Conservation (phyloP, 1,284 basidiomycete species). For the Chalciporus sp. region DNA sequence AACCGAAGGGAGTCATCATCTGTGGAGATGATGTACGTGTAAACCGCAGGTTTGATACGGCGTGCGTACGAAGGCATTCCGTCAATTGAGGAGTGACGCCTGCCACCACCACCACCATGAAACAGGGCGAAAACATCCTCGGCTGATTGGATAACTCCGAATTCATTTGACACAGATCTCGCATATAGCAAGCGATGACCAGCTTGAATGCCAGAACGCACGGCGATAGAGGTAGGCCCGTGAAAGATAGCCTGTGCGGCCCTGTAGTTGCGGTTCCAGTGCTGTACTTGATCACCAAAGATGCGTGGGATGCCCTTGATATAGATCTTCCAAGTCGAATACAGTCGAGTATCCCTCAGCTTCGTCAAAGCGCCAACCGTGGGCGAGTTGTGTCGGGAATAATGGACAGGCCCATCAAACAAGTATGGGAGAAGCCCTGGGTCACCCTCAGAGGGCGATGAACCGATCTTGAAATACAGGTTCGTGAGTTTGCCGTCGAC, state of each 20-base stretch:
- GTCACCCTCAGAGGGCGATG: constrained; percentile 40
- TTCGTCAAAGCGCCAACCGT: constrained; percentile 64
- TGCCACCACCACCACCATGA: constrained; percentile 49
- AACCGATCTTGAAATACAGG: constrained; percentile 42
- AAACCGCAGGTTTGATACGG: constrained; percentile 75
- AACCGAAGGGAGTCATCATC: constrained; percentile 75
- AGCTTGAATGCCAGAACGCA: constrained; percentile 68
- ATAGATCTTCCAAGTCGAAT: constrained; percentile 80
- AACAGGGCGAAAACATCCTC: constrained; percentile 55
- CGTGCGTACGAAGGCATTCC: constrained; percentile 37
- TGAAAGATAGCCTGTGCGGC: constrained; percentile 72
- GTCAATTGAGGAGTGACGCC: constrained; percentile 18
- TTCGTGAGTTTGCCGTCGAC: constrained; percentile 3
- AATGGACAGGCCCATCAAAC: constrained; percentile 75
- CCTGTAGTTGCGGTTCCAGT: constrained; percentile 66
- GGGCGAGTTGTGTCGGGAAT: constrained; percentile 68
- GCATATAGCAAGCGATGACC: constrained; percentile 77
- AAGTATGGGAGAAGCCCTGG: constrained; percentile 52
- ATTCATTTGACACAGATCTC: constrained; percentile 60
- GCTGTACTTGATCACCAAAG: constrained; percentile 62
- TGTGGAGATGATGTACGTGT: constrained; percentile 73
- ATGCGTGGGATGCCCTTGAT: constrained; percentile 59
- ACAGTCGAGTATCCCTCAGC: constrained; percentile 63
- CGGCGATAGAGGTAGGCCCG: constrained; percentile 59
- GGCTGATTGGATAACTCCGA: constrained; percentile 54